Conservation (phyloP, 805 yeast species). For the Metschnikowia kofuensis region DNA sequence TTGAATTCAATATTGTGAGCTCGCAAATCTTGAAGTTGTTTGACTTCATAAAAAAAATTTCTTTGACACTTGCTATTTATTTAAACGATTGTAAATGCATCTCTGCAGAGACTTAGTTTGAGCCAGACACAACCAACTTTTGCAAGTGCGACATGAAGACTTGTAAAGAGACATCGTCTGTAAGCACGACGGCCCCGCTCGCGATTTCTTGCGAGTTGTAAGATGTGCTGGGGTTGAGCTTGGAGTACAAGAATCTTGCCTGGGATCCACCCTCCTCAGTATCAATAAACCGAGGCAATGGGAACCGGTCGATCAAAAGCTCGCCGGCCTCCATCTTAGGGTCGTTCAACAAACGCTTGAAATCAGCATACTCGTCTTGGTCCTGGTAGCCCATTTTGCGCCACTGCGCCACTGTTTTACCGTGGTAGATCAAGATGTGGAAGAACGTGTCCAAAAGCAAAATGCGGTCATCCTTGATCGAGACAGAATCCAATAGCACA, state of each 20-base stretch:
- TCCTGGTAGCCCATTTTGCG: constrained; percentile 93
- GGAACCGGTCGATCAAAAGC: constrained; percentile 89
- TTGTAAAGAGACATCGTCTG: constrained; percentile 94
- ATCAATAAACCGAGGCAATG: constrained; percentile 94
- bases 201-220: constrained; percentile 59
- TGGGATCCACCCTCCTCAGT: constrained; percentile 99
- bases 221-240: constrained; percentile 90
- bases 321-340: constrained; percentile 93
- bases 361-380: constrained; percentile 83
- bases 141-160: constrained; percentile 94
- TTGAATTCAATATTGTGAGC: no score
- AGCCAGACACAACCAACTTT: constrained; percentile 71
- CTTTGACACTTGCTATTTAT: background rate
- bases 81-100: background rate
- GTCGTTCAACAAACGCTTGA: constrained; percentile 79
- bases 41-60: no score
- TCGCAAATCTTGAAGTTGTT: no score
- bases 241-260: constrained; percentile 93
- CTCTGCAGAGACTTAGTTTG: constrained; percentile 21
- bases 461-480: constrained; percentile 84
- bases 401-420: constrained; percentile 94
- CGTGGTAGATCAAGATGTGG: constrained; percentile 94
- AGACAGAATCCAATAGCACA: constrained; percentile 88
- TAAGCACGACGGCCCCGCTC: constrained; percentile 76
- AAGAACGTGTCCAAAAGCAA: constrained; percentile 91